Evolutionary conservation across 768 basidiomycete species (phyloP), one percentile per base, ranked within the genome.

Genomic region (Leccinellum rugosiceps): DNA sequence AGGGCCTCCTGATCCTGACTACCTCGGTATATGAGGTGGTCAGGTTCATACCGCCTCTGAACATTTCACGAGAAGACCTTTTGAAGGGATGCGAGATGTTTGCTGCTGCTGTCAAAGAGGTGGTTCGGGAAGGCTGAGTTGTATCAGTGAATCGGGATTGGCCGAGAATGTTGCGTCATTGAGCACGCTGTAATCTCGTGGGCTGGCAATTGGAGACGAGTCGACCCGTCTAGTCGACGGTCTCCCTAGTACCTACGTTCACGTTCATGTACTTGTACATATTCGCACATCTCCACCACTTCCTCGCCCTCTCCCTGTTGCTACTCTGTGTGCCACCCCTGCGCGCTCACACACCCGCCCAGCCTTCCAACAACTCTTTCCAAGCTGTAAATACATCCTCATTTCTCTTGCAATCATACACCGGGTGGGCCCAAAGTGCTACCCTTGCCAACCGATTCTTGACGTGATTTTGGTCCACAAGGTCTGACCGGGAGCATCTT

Each of bases 11-110:
- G 50, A 83, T 96, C 41, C 77, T 98, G 57, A 96, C 95, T 13
- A 97, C 95, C 25, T 92, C 89, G 51, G 80, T 91, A 25, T 95
- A 90, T 70, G 89, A 95, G 70, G 88, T 88, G 14, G 77, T 97
- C 57, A 79, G 94, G 67, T 97, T 98, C 78, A 98, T 98, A 65
- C 96, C 96, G 4, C 84, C 96, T 15, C 73, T 98, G 65, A 95
- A 92, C 68, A 83, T 96, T 60, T 82, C 80, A 23, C 72, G 83
- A 71, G 82, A 79, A 69, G 92, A 98, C 68, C 74, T 97, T 76
- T 78, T 74, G 64, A 84, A 85, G 68, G 90, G 90, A 0, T 77
- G 76, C 57, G 66, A 70, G 38, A 85, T 91, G 26, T 92, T 92
- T 70, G 76, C 66, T 32, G 80, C 88, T 67, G 84, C 90, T 9